Evolutionary conservation across 768 basidiomycete genomes (phyloP).

Genomic region (Trametes gibbosa): DNA sequence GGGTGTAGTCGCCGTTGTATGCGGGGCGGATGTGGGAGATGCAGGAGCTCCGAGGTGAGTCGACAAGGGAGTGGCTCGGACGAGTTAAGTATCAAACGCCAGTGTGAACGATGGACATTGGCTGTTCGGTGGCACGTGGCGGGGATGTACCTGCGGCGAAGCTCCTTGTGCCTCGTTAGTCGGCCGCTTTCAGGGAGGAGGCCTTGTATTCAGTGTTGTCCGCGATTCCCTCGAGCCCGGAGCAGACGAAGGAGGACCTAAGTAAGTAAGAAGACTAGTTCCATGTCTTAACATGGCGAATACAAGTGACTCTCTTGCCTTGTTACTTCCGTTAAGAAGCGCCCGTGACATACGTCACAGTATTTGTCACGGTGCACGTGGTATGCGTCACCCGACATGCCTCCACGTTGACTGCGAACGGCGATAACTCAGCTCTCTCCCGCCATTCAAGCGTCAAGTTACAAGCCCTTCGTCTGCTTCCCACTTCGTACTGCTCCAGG

Average conservation of each 20-base stretch:
- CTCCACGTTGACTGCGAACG: conserved; percentile 8
- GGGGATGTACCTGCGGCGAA: not conserved
- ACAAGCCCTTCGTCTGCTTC: not conserved
- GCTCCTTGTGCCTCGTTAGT: not conserved
- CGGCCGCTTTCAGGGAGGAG: not conserved
- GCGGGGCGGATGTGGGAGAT: not conserved
- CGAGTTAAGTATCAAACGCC: not conserved
- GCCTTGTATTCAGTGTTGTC: no score
- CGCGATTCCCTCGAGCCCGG: no score
- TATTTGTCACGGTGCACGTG: not conserved
- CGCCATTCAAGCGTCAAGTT: not conserved
- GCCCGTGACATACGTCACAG: not conserved
- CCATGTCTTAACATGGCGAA: no score
- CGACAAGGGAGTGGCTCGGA: conserved; percentile 8
- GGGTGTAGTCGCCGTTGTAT: not conserved
- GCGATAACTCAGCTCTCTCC: not conserved
- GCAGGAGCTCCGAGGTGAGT: not conserved
- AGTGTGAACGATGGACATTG: conserved; percentile 3
- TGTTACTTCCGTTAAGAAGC: not conserved
- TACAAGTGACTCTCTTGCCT: no score
- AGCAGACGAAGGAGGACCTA: no score
- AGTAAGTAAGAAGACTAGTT: no score
- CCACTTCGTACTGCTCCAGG: not conserved
- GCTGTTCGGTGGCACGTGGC: conserved; percentile 2
- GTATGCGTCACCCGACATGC: not conserved